Evolutionary conservation across 768 basidiomycete species (phyloP).

Genomic region (Tricholoma furcatifolium): DNA sequence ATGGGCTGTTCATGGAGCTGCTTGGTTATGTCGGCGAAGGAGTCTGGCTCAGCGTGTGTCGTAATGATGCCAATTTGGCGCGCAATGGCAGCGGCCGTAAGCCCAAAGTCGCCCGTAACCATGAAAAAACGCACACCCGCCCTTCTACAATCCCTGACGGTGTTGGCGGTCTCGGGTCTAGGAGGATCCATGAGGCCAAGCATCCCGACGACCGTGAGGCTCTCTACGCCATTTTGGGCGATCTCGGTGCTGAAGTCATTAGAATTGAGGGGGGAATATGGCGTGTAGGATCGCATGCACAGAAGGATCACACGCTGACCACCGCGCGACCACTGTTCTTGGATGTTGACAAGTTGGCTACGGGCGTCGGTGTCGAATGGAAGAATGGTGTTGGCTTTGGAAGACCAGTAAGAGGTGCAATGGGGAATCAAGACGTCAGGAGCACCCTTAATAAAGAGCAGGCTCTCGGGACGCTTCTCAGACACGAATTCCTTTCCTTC

Average conservation of each 20-base stretch:
- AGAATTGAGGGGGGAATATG: constrained; percentile 15
- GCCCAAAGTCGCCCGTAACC: constrained; percentile 55
- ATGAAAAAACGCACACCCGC: constrained; percentile 56
- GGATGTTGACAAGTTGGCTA: constrained; percentile 20
- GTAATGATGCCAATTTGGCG: constrained; percentile 42
- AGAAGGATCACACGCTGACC: constrained; percentile 58
- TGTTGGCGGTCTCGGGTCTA: constrained; percentile 41
- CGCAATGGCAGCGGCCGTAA: constrained; percentile 51
- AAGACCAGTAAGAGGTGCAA: constrained; percentile 25
- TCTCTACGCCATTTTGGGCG: constrained; percentile 33
- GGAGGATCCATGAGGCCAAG: constrained; percentile 57
- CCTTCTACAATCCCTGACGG: constrained; percentile 43
- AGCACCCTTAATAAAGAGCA: constrained; percentile 55
- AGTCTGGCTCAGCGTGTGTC: constrained; percentile 23
- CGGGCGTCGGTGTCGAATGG: constrained; percentile 22
- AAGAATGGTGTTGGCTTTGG: constrained; percentile 13
- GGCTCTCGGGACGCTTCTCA: constrained; percentile 12
- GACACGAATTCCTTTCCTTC: constrained; percentile 6
- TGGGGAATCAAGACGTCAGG: constrained; percentile 50
- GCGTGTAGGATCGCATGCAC: constrained; percentile 28
- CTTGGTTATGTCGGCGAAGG: not conserved
- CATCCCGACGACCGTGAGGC: constrained; percentile 47
- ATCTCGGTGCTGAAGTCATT: constrained; percentile 30
- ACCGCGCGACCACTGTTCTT: constrained; percentile 41
- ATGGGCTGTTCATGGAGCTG: not conserved